Conservation (phyloP, 768 basidiomycete species). For the Suillus occidentalis region DNA sequence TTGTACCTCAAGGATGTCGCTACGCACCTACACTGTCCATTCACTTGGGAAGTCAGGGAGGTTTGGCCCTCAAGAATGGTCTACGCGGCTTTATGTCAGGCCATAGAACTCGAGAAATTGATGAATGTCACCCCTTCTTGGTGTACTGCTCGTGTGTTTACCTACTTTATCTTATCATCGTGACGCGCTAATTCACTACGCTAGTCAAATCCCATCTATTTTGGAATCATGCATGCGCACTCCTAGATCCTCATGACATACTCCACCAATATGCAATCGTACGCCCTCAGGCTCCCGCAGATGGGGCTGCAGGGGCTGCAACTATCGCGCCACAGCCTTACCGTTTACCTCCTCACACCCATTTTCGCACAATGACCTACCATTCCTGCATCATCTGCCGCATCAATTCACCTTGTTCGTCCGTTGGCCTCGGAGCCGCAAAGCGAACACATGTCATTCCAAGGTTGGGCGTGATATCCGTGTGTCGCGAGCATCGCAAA, state of each 20-base stretch:
- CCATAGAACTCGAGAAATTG: constrained; percentile 55
- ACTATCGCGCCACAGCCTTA: constrained; percentile 34
- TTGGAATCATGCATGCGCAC: constrained; percentile 63
- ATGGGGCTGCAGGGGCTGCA: constrained; percentile 35
- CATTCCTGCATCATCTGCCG: constrained; percentile 68
- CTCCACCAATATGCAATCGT: constrained; percentile 50
- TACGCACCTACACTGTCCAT: constrained; percentile 45
- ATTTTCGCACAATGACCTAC: constrained; percentile 58
- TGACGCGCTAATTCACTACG: constrained; percentile 14
- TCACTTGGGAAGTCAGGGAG: constrained; percentile 47
- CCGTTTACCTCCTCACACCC: constrained; percentile 52
- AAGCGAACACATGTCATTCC: constrained; percentile 47
- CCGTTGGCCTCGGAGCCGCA: constrained; percentile 49
- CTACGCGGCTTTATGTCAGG: constrained; percentile 63
- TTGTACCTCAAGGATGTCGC: constrained; percentile 54
- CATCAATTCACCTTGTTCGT: constrained; percentile 56
- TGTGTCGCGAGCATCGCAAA: constrained; percentile 68
- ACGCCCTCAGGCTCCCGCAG: constrained; percentile 35
- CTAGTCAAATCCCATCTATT: constrained; percentile 70
- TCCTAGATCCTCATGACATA: constrained; percentile 62
- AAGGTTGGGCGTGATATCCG: constrained; percentile 44
- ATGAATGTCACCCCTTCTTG: constrained; percentile 66
- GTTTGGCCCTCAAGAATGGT: constrained; percentile 64
- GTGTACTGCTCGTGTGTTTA: constrained; percentile 55
- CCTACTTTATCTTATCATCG: neutral